phyloP scores from a whole-genome alignment of 75 land plant genomes.

The Picea glauca region DNA sequence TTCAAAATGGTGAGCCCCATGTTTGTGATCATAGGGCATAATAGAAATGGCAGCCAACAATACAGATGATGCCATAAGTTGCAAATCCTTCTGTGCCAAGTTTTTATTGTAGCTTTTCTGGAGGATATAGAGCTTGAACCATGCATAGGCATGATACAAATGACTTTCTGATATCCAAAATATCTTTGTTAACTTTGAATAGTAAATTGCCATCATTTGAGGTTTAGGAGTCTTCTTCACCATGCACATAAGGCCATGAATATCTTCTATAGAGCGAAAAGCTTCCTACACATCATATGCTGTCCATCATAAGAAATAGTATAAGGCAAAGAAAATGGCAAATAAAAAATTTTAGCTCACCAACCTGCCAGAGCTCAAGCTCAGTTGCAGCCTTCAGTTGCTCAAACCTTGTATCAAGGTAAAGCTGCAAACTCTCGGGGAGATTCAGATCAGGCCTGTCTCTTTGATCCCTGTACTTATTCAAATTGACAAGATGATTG shows the following conservation, averaged over 20 bases:
- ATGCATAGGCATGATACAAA: constrained; percentile 93
- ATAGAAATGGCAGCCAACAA: constrained; percentile 84
- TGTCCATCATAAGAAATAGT: neutral
- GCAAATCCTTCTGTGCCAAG: constrained; percentile 81
- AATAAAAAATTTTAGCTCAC: neutral
- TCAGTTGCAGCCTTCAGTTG: constrained; percentile 95
- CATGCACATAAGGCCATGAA: constrained; percentile 95
- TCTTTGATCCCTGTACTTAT: constrained; percentile 91
- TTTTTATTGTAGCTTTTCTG: constrained; percentile 91
- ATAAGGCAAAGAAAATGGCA: neutral
- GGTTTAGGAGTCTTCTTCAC: constrained; percentile 91
- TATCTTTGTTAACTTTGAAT: constrained; percentile 85
- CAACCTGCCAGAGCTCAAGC: constrained; percentile 94
- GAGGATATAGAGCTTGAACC: constrained; percentile 83
- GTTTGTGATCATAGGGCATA: constrained; percentile 62
- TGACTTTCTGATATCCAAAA: constrained; percentile 79
- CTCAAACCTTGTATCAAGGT: constrained; percentile 87
- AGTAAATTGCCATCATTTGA: constrained; percentile 85
- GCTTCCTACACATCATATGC: constrained; percentile 70
- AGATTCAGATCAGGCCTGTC: constrained; percentile 86
- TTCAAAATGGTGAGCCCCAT: constrained; percentile 81
- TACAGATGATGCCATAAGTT: constrained; percentile 90
- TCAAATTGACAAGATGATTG: constrained; percentile 79
- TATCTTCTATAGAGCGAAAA: constrained; percentile 90
- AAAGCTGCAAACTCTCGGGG: constrained; percentile 87